Conservation (phyloP, 169 alveolate genomes). For the Plasmodium vivax region DNA sequence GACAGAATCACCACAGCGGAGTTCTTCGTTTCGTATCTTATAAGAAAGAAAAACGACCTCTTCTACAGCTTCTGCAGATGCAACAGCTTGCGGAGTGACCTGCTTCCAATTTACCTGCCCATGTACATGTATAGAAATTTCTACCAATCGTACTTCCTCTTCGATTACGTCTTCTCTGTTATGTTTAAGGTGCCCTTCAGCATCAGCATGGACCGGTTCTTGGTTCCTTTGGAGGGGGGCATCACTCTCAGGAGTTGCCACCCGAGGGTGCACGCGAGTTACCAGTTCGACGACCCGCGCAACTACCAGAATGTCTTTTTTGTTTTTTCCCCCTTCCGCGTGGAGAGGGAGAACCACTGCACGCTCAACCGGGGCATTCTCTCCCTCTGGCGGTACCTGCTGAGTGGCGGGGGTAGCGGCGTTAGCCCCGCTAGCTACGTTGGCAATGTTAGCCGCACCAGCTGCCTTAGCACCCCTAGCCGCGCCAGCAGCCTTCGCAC, state of each 20-base stretch:
- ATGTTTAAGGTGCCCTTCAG: background rate
- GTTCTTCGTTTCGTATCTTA: slow-evolving; percentile 37
- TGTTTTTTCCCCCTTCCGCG: background rate
- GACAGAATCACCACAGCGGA: slow-evolving; percentile 30
- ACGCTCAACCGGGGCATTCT: background rate
- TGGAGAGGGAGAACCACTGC: background rate
- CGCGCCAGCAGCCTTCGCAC: no score
- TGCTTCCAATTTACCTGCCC: slow-evolving; percentile 42
- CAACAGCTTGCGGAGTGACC: background rate
- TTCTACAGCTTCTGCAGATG: slow-evolving; percentile 27
- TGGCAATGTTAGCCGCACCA: background rate
- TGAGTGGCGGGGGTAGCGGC: background rate
- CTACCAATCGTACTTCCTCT: slow-evolving; percentile 11
- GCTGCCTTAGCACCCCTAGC: no score
- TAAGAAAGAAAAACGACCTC: slow-evolving; percentile 15
- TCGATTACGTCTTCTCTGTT: slow-evolving; percentile 25
- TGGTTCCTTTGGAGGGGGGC: background rate
- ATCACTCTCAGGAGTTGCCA: background rate
- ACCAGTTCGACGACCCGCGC: background rate
- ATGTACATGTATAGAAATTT: slow-evolving; percentile 25
- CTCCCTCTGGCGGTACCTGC: background rate
- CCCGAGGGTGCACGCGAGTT: background rate
- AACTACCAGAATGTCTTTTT: slow-evolving; percentile 19
- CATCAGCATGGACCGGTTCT: background rate
- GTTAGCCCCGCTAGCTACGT: background rate